Evolutionary conservation across 169 alveolate genomes (phyloP), one percentile per base, ranked within the genome.

Genomic region (Cystoisospora suis): DNA sequence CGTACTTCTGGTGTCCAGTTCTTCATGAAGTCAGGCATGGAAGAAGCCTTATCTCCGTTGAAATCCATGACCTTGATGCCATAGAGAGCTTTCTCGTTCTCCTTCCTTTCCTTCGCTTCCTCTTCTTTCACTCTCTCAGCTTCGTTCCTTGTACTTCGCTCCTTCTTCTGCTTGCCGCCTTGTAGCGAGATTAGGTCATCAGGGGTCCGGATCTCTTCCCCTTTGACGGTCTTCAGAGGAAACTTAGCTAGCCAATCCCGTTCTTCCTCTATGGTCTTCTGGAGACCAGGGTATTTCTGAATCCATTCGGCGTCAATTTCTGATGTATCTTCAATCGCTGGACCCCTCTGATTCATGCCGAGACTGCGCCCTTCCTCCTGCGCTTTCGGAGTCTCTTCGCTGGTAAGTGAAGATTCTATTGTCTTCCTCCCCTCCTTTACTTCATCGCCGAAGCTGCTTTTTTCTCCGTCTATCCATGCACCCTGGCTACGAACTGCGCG

Each of bases 1-100:
- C 87, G 9, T 53, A 53, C 88, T 36, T 81, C 88, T 3, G 70
- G 88, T 12, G 45, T 49, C 88, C 88, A 81, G 75, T 46, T 81
- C 34, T 15, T n/a, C 88, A 81, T 81, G 34, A 81, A 81, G 0
- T 56, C 44, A 23, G 88, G 88, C n/a, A 46, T 34, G 15, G n/a
- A 32, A 5, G 32, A 42, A n/a, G 65, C 75, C n/a, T 32, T 53
- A 32, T 81, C 34, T 1, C 27, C 42, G 46, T 42, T 38, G n/a
- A 81, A 12, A 29, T 81, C 88, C 4, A 81, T 36, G 53, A 81
- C 72, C 38, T 81, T 38, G 6, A 81, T 81, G 34, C 88, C 88
- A 44, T 65, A 65, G 2, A 44, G 77, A 65, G n/a, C 34, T 44
- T 44, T 12, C 36, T 3, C 42, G 5, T 59, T 36, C 6, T 65